Percentiles rank a stretch among this genome's conserved stretches.
These are phyloP conservation scores for Skeletonema potamos DNA, from an alignment of 108 stramenopile species.

Conservation along the genomic window DNA sequence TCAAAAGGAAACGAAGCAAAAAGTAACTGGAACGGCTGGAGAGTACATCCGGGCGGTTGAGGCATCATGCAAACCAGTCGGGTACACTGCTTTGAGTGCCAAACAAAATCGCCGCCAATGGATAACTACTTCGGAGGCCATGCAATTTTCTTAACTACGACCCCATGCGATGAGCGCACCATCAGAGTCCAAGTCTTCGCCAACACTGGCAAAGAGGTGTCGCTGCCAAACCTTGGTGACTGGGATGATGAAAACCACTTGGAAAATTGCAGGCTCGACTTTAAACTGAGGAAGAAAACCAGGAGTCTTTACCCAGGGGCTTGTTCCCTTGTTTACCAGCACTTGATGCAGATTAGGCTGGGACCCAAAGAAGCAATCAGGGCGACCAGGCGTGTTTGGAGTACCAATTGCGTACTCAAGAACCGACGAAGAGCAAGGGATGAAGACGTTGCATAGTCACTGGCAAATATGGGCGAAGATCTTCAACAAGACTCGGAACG, in stretches of 20 bases:
- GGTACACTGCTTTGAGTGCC: background rate
- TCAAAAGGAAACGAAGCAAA: background rate
- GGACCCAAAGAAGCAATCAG: slow-evolving; percentile 2
- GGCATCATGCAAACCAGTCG: background rate
- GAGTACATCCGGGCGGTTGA: background rate
- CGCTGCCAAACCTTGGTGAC: background rate
- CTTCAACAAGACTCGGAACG: background rate
- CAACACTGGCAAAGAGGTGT: background rate
- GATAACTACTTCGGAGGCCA: background rate
- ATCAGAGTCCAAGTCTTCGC: background rate
- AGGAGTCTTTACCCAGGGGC: background rate
- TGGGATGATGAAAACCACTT: background rate
- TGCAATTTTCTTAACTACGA: background rate
- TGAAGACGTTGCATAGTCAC: slow-evolving; percentile 4
- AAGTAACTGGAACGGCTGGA: background rate
- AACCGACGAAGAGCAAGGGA: slow-evolving; percentile 11
- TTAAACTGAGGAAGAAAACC: background rate
- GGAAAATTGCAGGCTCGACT: background rate
- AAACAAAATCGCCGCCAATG: background rate
- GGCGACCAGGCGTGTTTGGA: background rate
- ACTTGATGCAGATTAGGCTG: slow-evolving; percentile 10
- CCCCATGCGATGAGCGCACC: background rate
- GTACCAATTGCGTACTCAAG: background rate
- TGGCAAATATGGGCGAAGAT: slow-evolving; percentile 3
- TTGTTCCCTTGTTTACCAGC: background rate